A percentile compares a stretch with the other conserved stretches of the same genome.
Evolutionary conservation across 2,329 filamentous ascomycete genomes (phyloP).

Genomic region (Fusarium sp.): DNA sequence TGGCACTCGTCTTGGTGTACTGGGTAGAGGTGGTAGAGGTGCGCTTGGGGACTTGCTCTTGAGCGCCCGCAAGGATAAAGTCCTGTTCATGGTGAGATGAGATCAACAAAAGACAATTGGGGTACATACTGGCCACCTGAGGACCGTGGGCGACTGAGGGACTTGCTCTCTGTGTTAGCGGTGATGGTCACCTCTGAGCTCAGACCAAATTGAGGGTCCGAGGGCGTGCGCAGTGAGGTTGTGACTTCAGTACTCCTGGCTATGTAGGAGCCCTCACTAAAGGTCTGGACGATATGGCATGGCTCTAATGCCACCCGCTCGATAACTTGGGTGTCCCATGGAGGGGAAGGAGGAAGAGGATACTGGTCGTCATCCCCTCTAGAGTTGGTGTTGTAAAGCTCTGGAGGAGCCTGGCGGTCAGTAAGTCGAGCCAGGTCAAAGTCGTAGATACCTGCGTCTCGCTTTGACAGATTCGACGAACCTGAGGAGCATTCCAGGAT

Average conservation of each 20-base stretch:
- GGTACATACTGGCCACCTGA: conserved; percentile 11
- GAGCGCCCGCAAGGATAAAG: conserved; percentile 8
- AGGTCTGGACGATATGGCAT: conserved; percentile 24
- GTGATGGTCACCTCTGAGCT: conserved; percentile 32
- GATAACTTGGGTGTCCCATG: conserved; percentile 3
- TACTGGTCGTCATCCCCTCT: background rate
- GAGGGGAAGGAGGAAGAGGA: background rate
- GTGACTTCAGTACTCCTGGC: conserved; percentile 33
- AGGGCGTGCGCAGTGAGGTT: conserved; percentile 2
- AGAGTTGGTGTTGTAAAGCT: background rate
- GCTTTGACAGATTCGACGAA: conserved; percentile 3
- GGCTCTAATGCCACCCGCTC: conserved; percentile 10
- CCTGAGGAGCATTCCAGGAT: conserved; percentile 3
- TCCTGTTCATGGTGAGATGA: conserved; percentile 3
- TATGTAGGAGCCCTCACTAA: conserved; percentile 30
- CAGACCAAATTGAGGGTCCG: conserved; percentile 10
- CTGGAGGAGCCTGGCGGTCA: conserved; percentile 2
- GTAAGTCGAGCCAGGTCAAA: background rate
- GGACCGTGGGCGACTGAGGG: background rate
- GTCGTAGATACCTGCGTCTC: background rate
- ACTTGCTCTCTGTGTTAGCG: conserved; percentile 14
- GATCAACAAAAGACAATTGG: accelerated
- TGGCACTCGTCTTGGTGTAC: conserved; percentile 12
- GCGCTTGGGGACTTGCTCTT: conserved; percentile 14
- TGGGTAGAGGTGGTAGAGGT: background rate